Evolutionary conservation across 2,329 filamentous ascomycete genomes (phyloP).

Genomic region (Exophiala phaeomuriformis): DNA sequence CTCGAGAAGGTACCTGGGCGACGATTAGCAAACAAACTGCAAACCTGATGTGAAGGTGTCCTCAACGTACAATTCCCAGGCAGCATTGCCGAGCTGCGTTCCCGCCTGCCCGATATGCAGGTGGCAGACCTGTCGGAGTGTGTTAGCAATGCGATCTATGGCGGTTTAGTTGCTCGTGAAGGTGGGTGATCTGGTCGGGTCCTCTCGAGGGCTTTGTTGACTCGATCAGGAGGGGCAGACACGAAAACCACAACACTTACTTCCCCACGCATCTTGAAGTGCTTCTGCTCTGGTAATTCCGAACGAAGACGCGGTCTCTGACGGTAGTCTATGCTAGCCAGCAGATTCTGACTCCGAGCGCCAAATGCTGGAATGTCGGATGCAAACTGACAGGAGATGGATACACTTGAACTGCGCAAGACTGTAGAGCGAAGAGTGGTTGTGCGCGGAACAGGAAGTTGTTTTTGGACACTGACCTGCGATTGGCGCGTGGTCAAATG

Average conservation of each 20-base stretch:
- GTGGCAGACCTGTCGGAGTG: conserved; percentile 50
- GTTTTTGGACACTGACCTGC: conserved; percentile 1
- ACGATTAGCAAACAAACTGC: conserved; percentile 20
- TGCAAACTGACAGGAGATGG: conserved; percentile 1
- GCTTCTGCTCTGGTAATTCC: not conserved
- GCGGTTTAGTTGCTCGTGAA: not conserved
- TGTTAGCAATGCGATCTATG: conserved; percentile 8
- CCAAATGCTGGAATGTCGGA: conserved; percentile 5
- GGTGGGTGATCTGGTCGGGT: not conserved
- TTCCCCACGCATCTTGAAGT: conserved; percentile 17
- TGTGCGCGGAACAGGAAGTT: conserved; percentile 7
- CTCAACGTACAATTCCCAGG: conserved; percentile 58
- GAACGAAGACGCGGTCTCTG: not conserved
- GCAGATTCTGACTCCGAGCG: not conserved
- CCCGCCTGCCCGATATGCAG: conserved; percentile 63
- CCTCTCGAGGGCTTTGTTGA: conserved; percentile 9
- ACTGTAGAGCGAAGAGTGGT: conserved; percentile 1
- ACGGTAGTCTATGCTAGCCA: not conserved
- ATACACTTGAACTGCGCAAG: not conserved
- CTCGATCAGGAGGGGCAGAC: conserved; percentile 10
- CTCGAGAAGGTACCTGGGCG: conserved; percentile 55
- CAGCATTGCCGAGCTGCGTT: conserved; percentile 60
- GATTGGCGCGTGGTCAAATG: conserved; percentile 15
- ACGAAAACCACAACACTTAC: conserved; percentile 13
- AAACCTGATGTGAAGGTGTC: conserved; percentile 28